A percentile compares a stretch with the other conserved stretches of the same genome.
Conservation (phyloP, 352 stramenopile species). For the Globisporangium alternatum region DNA sequence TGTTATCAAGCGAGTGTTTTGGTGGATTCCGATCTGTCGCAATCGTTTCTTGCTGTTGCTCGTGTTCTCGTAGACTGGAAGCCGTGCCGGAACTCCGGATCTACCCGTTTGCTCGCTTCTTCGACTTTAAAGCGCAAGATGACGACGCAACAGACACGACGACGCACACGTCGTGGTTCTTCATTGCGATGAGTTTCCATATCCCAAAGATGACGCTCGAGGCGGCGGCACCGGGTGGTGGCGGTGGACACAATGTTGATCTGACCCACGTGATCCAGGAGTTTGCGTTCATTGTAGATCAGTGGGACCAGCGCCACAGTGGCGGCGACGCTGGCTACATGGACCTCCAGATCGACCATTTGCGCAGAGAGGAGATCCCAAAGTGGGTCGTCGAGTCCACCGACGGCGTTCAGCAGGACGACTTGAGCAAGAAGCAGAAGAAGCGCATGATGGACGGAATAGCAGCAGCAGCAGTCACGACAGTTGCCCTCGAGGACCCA, state of each 20-base stretch:
- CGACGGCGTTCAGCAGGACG: conserved; percentile 7
- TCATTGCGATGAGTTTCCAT: conserved; percentile 72
- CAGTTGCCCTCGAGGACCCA: conserved; percentile 8
- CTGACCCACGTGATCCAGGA: conserved; percentile 71
- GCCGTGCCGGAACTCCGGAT: conserved; percentile 51
- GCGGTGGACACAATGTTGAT: conserved; percentile 44
- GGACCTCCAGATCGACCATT: conserved; percentile 80
- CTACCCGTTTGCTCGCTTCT: conserved; percentile 82
- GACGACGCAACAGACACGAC: conserved; percentile 7
- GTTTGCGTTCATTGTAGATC: conserved; percentile 72
- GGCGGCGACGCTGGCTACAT: conserved; percentile 33
- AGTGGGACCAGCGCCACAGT: conserved; percentile 65
- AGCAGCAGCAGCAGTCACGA: neutral
- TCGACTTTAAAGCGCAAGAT: conserved; percentile 42
- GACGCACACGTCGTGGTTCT: conserved; percentile 64
- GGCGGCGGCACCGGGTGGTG: neutral
- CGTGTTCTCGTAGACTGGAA: conserved; percentile 45
- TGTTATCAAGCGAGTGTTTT: neutral
- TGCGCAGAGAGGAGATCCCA: conserved; percentile 49
- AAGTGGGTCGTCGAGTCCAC: conserved; percentile 60
- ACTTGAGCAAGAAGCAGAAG: conserved; percentile 13
- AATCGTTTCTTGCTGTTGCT: neutral
- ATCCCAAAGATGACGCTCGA: conserved; percentile 25
- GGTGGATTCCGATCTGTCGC: neutral
- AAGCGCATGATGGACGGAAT: conserved; percentile 1